A percentile compares a stretch with the other conserved stretches of the same genome.
phyloP scores from a whole-genome alignment of 2,329 filamentous ascomycete genomes.

The Scedosporium minutisporum region DNA sequence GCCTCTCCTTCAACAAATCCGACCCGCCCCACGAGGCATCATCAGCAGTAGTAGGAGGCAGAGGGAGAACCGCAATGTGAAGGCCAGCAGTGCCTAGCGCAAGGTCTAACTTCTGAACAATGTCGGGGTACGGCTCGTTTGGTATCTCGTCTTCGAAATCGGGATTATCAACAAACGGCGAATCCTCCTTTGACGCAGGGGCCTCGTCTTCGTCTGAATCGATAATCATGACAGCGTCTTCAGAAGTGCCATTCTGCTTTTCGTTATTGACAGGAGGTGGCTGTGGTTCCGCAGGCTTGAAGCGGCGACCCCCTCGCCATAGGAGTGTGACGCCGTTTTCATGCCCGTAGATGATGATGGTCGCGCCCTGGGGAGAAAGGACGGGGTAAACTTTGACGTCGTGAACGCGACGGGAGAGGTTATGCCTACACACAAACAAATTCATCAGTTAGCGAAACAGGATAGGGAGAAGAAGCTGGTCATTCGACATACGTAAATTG shows the following conservation, averaged over 20 bases:
- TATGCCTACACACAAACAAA: conserved; percentile 37
- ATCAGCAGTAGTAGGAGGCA: conserved; percentile 36
- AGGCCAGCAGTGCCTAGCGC: conserved; percentile 45
- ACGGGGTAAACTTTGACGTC: conserved; percentile 53
- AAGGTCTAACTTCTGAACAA: conserved; percentile 53
- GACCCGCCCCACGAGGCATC: conserved; percentile 38
- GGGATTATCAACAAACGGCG: conserved; percentile 38
- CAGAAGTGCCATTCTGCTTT: conserved; percentile 41
- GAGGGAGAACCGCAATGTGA: conserved; percentile 46
- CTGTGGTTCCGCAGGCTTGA: conserved; percentile 36
- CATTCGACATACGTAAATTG: conserved; percentile 33
- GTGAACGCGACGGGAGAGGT: conserved; percentile 47
- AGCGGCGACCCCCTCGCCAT: conserved; percentile 53
- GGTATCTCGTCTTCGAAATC: conserved; percentile 45
- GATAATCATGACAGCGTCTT: conserved; percentile 51
- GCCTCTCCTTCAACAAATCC: conserved; percentile 42
- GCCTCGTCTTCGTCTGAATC: conserved; percentile 52
- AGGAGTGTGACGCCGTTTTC: conserved; percentile 51
- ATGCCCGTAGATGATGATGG: conserved; percentile 53
- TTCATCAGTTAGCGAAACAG: not conserved
- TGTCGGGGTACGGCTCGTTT: conserved; percentile 41
- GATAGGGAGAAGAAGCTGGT: not conserved
- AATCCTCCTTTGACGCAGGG: conserved; percentile 17
- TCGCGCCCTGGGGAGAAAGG: conserved; percentile 52
- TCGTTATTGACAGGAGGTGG: conserved; percentile 19